Conservation (phyloP, 2,329 filamentous ascomycete genomes). For the Cercospora canescens region DNA sequence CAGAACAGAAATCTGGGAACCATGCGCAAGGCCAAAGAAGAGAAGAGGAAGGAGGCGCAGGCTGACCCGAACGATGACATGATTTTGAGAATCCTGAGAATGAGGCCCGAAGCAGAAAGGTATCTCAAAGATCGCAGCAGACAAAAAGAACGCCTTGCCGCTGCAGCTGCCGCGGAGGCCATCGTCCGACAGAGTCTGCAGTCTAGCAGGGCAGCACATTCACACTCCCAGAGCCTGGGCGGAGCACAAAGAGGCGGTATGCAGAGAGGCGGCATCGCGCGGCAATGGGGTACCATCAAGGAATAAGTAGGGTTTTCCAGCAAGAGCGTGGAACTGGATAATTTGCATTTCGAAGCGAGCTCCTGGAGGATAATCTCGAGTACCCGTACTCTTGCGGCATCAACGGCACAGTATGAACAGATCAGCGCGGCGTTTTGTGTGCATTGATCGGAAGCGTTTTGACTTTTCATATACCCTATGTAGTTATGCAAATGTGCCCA, state of each 20-base stretch:
- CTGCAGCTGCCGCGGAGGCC: conserved; percentile 84
- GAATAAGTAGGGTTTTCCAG: conserved; percentile 12
- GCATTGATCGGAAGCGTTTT: background rate
- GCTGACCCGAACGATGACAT: conserved; percentile 97
- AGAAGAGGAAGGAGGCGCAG: conserved; percentile 92
- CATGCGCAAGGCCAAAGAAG: conserved; percentile 93
- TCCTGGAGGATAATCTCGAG: background rate
- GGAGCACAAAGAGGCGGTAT: conserved; percentile 14
- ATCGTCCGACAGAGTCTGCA: conserved; percentile 92
- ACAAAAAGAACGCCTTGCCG: conserved; percentile 90
- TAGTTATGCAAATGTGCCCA: background rate
- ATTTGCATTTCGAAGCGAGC: background rate
- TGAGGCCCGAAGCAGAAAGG: conserved; percentile 84
- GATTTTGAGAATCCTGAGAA: conserved; percentile 90
- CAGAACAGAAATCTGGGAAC: conserved; percentile 91
- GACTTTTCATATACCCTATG: conserved; percentile 6
- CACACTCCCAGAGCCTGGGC: conserved; percentile 19
- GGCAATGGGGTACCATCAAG: conserved; percentile 25
- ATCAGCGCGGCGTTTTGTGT: background rate
- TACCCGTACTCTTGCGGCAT: conserved; percentile 2
- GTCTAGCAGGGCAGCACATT: conserved; percentile 37
- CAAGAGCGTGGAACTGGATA: background rate
- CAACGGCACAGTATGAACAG: conserved; percentile 3
- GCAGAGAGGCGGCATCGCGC: conserved; percentile 14
- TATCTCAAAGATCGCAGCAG: conserved; percentile 90